Conservation (phyloP, 768 basidiomycete genomes). For the Leucocoprinus sp. region DNA sequence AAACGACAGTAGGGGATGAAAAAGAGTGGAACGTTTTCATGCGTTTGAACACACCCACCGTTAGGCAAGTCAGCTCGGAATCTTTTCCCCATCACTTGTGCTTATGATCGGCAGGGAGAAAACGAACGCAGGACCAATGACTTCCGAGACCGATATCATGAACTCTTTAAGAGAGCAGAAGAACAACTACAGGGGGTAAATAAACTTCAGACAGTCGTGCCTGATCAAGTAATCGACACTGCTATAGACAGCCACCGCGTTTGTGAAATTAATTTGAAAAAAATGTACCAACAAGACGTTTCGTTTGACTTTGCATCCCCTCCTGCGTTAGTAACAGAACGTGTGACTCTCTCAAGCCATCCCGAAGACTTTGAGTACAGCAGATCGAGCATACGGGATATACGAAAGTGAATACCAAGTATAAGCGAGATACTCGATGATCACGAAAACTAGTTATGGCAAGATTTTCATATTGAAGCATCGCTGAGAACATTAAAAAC, state of each 20-base stretch:
- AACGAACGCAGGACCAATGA: constrained; percentile 29
- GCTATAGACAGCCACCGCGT: background rate
- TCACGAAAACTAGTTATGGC: constrained; percentile 66
- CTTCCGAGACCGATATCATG: constrained; percentile 57
- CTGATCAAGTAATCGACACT: background rate
- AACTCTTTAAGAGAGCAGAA: constrained; percentile 71
- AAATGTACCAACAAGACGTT: no score
- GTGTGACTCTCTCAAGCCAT: constrained; percentile 22
- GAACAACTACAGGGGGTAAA: constrained; percentile 69
- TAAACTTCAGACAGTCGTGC: background rate
- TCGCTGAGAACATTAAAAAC: constrained; percentile 15
- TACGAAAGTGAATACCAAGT: constrained; percentile 85
- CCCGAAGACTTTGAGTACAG: constrained; percentile 59
- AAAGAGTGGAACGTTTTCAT: constrained; percentile 96
- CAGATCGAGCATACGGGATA: constrained; percentile 83
- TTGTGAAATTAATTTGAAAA: background rate
- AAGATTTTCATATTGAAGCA: background rate
- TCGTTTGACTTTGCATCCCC: no score
- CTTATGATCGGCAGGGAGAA: constrained; percentile 34
- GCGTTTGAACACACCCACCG: constrained; percentile 56
- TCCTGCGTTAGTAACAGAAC: no score
- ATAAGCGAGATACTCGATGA: constrained; percentile 87
- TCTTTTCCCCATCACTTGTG: background rate
- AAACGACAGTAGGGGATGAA: constrained; percentile 88
- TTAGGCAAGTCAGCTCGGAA: constrained; percentile 44